Evolutionary conservation across 768 basidiomycete genomes (phyloP), one percentile per base, ranked within the genome.

Genomic region (Russula abietina): DNA sequence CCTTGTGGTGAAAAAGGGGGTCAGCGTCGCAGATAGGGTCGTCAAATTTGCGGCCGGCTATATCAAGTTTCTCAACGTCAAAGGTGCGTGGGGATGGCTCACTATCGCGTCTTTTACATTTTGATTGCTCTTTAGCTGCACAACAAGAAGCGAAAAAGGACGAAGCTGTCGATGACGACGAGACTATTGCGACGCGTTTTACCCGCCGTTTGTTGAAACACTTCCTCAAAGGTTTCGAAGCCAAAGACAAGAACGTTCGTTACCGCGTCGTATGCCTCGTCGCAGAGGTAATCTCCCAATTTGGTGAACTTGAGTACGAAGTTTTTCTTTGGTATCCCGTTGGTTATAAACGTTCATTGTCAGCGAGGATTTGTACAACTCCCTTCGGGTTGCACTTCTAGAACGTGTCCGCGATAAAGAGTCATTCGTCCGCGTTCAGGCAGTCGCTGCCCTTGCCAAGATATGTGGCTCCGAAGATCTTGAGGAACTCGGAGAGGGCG

Each of bases 171-270:
- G 71, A 75, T 17, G 74, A 81, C 12, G 85, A 81, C 4, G 82
- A 84, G 39, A 78, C 79, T 0, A 73, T 78, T 2, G 74, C 80
- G 3, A 74, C 82, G 2, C 75, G 83, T 22, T 81, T 85, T 66
- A 74, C 80, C 17, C 70, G 75, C n/a, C 75, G 77, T 50, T 70
- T 84, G 14, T 72, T 85, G 19, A 73, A 74, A 33, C 80, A 82
- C 70, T 79, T 96, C 32, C 75, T 93, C 62, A 80, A 80, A 61
- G 94, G 93, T 3, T 92, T 93, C 73, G 68, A 77, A 19, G 87
- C 93, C 4, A 96, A 93, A 72, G 92, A 96, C 75, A 98, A 95
- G 75, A 80, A 79, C 48, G 86, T 91, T 43, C 83, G 95, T 6
- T 96, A 86, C 70, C 85, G 95, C 22, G 86, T 85, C 36, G 77